Base-by-base conservation (phyloP, 129 eudicot genomes). In the Scalesia atractyloides region DNA sequence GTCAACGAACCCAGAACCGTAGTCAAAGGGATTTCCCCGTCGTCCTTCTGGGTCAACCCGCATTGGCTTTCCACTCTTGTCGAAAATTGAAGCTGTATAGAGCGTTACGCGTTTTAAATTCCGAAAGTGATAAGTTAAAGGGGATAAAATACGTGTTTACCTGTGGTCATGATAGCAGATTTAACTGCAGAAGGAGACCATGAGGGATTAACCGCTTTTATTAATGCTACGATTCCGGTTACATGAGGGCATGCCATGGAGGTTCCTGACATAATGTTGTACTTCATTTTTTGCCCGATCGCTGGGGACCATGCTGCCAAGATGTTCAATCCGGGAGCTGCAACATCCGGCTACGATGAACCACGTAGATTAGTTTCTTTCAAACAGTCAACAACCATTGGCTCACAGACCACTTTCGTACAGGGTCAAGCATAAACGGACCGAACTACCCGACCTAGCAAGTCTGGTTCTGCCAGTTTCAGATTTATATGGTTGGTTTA, bases 181-280 rank as follows among this genome's bases (percentile, higher is more conserved):
- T 92, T 92, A 70, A 92, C 86, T 3, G 96, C 91, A 5, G 98
- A 84, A 13, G 96, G 96, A 15, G 96, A 85, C 96, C 98, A 92
- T 36, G 87, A 78, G n/a, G 91, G 90, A 84, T 92, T 90, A 22
- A 89, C 87, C 9, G 95, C 68, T 81, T 85, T 92, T 30, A 92
- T 81, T 44, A 92, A 83, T 41, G 92, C 98, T 22, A 69, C 95
- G 17, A 89, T 79, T 36, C 98, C 96, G 0, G 96, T 82, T 48
- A 92, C 84, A 69, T 92, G 98, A 1, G 98, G 98, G 74, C 96
- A 90, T 49, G 98, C 91, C 98, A 92, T 89, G 44, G 98, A 89
- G 67, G 98, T 92, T 73, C 98, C 98, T 6, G 91, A 85, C 33
- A 87, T 76, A 76, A 87, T 76, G 81, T 87, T 84, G 76, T 64